Evolutionary conservation across 805 yeast species (phyloP), one percentile per base, ranked within the genome.

Genomic region (Pichia paraexigua): DNA sequence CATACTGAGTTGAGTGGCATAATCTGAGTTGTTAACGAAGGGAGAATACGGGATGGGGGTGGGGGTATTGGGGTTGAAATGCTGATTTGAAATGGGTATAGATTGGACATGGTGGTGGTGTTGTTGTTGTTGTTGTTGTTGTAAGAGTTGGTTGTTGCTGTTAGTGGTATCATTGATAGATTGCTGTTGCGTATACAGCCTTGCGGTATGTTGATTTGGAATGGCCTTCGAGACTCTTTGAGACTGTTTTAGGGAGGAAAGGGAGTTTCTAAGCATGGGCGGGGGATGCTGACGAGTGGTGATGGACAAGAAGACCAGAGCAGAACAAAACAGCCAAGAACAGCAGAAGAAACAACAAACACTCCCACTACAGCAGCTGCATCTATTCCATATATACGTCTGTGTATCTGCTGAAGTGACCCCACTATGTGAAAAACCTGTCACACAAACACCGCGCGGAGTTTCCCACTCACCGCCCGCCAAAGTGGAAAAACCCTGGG

Each of bases 71-170:
- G 35, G 17, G 35, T 2, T 13, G 35, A 13, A 13, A 5, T 12
- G 35, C 3, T 30, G 35, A 5, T 9, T 12, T 12, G 35, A 5
- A 13, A 7, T 30, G 35, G 35, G n/a, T 12, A 30, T 12, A 12
- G 17, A 30, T 30, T 30, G 35, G 7, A 12, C 35, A 13, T 10
- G 30, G 3, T 27, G 73, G 40, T 70, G 73, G 17, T 68, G 71
- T 25, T 70, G 73, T 9, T 66, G 68, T 32, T 58, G 58, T 21
- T 67, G 71, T 25, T 71, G 74, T 18, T 72, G 75, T 43, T 75
- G 76, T 4, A 24, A 7, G 4, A 24, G 25, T 24, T 20, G 73
- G 78, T 40, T 76, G 78, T 40, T 74, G 77, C 27, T 74, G 75
- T 35, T 71, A n/a, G n/a, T n/a, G n/a, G n/a, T n/a, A 72, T 25